Conservation (phyloP, 352 stramenopile genomes). For the Phytophthora litchii region DNA sequence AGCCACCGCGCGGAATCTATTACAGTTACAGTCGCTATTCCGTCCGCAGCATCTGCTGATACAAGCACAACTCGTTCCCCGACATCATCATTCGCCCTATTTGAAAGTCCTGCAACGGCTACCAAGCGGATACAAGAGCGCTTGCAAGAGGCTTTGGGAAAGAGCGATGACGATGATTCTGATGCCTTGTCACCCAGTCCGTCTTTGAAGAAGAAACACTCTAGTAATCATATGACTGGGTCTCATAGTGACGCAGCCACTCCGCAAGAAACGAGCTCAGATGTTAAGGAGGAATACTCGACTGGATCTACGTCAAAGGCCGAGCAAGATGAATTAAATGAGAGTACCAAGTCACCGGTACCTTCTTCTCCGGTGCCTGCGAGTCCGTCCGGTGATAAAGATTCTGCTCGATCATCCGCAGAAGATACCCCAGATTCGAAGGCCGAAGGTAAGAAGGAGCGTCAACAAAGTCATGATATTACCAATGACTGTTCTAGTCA, state of each 20-base stretch:
- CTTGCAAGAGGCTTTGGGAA: conserved; percentile 50
- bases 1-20: background rate
- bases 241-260: background rate
- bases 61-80: conserved; percentile 9
- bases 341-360: conserved; percentile 7
- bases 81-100: conserved; percentile 28
- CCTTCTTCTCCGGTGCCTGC: conserved; percentile 23
- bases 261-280: background rate
- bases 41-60: conserved; percentile 1
- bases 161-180: conserved; percentile 61
- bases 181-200: conserved; percentile 22
- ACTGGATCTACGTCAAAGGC: background rate
- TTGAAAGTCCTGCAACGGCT: conserved; percentile 53
- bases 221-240: conserved; percentile 21
- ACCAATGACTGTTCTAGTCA: background rate
- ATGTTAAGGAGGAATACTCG: conserved; percentile 12
- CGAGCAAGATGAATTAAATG: conserved; percentile 5
- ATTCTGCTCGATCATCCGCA: conserved; percentile 25
- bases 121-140: conserved; percentile 57
- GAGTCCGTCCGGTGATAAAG: conserved; percentile 20
- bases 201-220: conserved; percentile 20
- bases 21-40: background rate
- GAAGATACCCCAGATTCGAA: conserved; percentile 25
- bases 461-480: background rate
- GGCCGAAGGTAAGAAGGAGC: conserved; percentile 12